Evolutionary conservation across 73 alveolate genomes (phyloP).

Genomic region (Paramecium octaurelia): DNA sequence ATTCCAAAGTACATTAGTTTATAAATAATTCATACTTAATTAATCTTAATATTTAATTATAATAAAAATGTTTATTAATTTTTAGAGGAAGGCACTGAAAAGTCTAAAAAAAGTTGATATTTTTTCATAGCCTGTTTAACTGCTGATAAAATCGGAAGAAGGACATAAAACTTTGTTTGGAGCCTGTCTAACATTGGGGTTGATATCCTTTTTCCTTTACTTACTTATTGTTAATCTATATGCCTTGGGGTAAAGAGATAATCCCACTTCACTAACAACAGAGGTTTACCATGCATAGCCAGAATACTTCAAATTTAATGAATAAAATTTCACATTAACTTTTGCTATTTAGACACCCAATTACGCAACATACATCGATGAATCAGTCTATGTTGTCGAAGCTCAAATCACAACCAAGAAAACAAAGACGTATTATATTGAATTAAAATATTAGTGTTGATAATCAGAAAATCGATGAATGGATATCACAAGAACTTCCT

Average conservation of each 20-base stretch:
- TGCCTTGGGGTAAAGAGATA: background rate
- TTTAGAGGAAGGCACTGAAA: background rate
- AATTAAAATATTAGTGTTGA: background rate
- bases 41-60: background rate
- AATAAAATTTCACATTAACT: background rate
- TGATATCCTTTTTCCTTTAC: background rate
- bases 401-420: background rate
- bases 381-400: background rate
- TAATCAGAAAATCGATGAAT: background rate
- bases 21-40: background rate
- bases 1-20: background rate
- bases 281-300: slow-evolving; percentile 6
- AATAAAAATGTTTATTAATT: background rate
- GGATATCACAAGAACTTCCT: background rate
- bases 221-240: background rate
- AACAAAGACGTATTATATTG: background rate
- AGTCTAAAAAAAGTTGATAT: background rate
- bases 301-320: background rate
- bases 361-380: slow-evolving; percentile 30
- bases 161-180: slow-evolving; percentile 47
- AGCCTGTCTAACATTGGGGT: background rate
- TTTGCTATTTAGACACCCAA: background rate
- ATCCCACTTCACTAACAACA: background rate
- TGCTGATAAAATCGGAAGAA: slow-evolving; percentile 16
- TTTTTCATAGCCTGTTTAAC: slow-evolving; percentile 20